Evolutionary conservation across 441 rosid genomes (phyloP).

Genomic region (Brassica hybrid): DNA sequence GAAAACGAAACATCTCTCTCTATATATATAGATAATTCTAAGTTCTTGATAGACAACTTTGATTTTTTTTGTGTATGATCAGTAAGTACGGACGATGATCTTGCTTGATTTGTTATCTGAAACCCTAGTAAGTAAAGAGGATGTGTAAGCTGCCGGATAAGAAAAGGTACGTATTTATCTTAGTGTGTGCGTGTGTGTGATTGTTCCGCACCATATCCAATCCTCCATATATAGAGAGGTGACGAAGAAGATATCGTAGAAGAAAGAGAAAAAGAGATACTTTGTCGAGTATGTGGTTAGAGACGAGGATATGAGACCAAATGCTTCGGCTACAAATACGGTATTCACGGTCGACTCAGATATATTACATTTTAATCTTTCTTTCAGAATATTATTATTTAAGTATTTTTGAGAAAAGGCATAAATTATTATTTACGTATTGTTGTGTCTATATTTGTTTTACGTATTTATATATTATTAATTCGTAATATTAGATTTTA

Average conservation of each 20-base stretch:
- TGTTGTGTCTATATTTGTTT: slow-evolving; percentile 16
- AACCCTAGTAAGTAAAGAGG: slow-evolving; percentile 28
- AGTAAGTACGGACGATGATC: slow-evolving; percentile 12
- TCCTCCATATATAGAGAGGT: slow-evolving; percentile 56
- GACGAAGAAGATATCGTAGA: slow-evolving; percentile 19
- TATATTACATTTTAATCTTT: slow-evolving; percentile 7
- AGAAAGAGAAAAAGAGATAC: slow-evolving; percentile 34
- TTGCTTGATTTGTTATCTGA: slow-evolving; percentile 15
- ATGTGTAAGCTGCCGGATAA: slow-evolving; percentile 22
- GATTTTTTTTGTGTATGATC: not conserved
- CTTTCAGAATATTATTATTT: slow-evolving; percentile 3
- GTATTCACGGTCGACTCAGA: slow-evolving; percentile 47
- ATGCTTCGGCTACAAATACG: slow-evolving; percentile 69
- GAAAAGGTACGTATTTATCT: no score
- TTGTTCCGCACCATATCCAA: slow-evolving; percentile 61
- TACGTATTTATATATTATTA: not conserved
- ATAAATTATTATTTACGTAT: not conserved
- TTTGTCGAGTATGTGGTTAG: slow-evolving; percentile 51
- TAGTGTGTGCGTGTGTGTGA: slow-evolving; percentile 26
- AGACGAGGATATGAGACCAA: slow-evolving; percentile 40
- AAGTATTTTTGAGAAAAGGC: no score
- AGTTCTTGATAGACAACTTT: slow-evolving; percentile 9
- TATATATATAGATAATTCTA: not conserved
- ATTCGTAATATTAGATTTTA: not conserved
- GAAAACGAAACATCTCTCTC: slow-evolving; percentile 58